These are phyloP conservation scores for Aspergillus hortae DNA, from an alignment of 2,329 filamentous ascomycete species.

Conservation along the genomic window DNA sequence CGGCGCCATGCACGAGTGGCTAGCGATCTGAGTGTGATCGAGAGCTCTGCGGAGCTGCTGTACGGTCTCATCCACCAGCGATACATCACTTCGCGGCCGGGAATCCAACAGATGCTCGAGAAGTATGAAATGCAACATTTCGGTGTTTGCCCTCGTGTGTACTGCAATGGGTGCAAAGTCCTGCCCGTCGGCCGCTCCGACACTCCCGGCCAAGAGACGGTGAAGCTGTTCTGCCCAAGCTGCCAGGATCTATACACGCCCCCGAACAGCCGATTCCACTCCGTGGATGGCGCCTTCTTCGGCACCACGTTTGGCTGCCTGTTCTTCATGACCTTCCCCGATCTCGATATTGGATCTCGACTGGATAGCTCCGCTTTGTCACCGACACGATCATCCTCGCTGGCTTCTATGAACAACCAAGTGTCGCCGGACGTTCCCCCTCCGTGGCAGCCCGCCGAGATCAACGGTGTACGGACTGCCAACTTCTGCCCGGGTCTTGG, in stretches of 20 bases:
- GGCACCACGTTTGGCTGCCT: conserved; percentile 94
- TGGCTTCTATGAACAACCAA: conserved; percentile 27
- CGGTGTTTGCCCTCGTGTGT: conserved; percentile 87
- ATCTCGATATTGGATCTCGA: conserved; percentile 78
- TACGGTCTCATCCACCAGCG: conserved; percentile 98
- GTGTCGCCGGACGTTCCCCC: conserved; percentile 29
- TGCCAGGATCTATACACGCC: conserved; percentile 97
- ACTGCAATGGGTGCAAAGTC: conserved; percentile 86
- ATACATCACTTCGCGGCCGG: conserved; percentile 93
- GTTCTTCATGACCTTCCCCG: conserved; percentile 97
- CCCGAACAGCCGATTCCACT: conserved; percentile 94
- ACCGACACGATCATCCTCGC: conserved; percentile 24
- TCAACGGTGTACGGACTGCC: conserved; percentile 82
- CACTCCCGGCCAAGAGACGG: conserved; percentile 92
- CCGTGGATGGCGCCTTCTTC: conserved; percentile 96
- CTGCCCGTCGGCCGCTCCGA: conserved; percentile 92
- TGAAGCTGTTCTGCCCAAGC: conserved; percentile 96
- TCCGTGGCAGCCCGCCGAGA: conserved; percentile 49
- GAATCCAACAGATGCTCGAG: conserved; percentile 98
- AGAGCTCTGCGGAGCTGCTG: conserved; percentile 95
- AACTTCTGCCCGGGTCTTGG: conserved; percentile 91
- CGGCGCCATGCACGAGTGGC: conserved; percentile 81
- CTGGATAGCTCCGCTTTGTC: conserved; percentile 47
- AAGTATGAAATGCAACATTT: conserved; percentile 98
- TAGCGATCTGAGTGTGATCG: conserved; percentile 90